phyloP scores from a whole-genome alignment of 257 asterid species.

The Scutellaria barbata region DNA sequence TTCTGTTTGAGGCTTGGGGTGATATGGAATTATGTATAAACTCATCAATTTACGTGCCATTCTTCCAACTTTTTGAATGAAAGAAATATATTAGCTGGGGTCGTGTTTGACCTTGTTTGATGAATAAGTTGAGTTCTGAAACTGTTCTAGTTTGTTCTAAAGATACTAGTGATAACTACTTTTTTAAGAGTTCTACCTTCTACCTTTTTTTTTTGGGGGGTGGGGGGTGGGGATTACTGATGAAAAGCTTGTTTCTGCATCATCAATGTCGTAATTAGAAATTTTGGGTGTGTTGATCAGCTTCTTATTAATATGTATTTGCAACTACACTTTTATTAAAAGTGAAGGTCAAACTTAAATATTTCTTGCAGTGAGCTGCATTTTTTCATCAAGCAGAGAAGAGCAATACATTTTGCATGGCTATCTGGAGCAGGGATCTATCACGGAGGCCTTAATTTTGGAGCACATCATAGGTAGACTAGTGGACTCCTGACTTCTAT shows the following conservation, averaged over 20 bases:
- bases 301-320: slow-evolving; percentile 25
- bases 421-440: slow-evolving; percentile 99
- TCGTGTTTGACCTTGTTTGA: not conserved
- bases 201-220: slow-evolving; percentile 1
- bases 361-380: slow-evolving; percentile 86
- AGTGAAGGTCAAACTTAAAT: slow-evolving; percentile 27
- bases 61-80: not conserved
- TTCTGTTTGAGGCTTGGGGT: slow-evolving; percentile 11
- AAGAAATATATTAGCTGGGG: slow-evolving; percentile 12
- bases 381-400: slow-evolving; percentile 92
- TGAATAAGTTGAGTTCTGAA: not conserved
- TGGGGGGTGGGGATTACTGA: not conserved
- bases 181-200: slow-evolving; percentile 8
- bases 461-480: slow-evolving; percentile 75
- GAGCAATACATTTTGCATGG: slow-evolving; percentile 97
- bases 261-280: slow-evolving; percentile 15
- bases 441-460: slow-evolving; percentile 96
- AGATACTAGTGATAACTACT: not conserved
- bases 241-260: not conserved
- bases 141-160: slow-evolving; percentile 14
- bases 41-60: not conserved
- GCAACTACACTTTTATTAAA: slow-evolving; percentile 23
- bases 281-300: slow-evolving; percentile 26
- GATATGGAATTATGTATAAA: slow-evolving; percentile 1
- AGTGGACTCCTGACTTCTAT: slow-evolving; percentile 29